These are phyloP conservation scores for Fraxinus anomala DNA, from an alignment of 257 asterid genomes.

Conservation along the genomic window DNA sequence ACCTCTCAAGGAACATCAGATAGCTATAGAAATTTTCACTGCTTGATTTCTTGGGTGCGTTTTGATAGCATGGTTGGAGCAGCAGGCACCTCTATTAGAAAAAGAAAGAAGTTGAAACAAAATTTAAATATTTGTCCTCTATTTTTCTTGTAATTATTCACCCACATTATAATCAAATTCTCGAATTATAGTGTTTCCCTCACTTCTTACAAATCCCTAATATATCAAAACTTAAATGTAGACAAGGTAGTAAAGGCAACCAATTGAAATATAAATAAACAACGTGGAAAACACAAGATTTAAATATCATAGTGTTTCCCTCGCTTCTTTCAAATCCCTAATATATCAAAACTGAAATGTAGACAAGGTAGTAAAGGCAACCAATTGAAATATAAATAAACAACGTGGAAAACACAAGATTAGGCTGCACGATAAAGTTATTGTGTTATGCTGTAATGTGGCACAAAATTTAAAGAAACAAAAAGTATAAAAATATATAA, in stretches of 20 bases:
- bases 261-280: neutral
- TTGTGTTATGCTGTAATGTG: neutral
- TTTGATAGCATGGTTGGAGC: neutral
- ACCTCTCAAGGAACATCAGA: neutral
- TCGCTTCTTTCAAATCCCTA: neutral
- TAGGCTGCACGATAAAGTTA: neutral
- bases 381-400: neutral
- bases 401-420: neutral
- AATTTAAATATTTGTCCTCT: neutral
- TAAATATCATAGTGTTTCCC: neutral
- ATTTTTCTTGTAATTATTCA: neutral
- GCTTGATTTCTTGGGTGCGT: neutral
- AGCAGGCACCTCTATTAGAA: neutral
- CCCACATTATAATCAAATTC: neutral
- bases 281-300: neutral
- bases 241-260: neutral
- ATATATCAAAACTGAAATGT: neutral
- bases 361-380: neutral
- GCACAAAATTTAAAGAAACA: neutral
- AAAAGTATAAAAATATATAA: neutral
- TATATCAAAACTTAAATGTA: neutral
- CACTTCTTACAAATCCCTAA: neutral
- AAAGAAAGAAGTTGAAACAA: neutral
- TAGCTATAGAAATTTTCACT: neutral
- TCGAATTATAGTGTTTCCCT: neutral